Evolutionary conservation across 441 rosid genomes (phyloP).

Genomic region (Gossypium trilobum): DNA sequence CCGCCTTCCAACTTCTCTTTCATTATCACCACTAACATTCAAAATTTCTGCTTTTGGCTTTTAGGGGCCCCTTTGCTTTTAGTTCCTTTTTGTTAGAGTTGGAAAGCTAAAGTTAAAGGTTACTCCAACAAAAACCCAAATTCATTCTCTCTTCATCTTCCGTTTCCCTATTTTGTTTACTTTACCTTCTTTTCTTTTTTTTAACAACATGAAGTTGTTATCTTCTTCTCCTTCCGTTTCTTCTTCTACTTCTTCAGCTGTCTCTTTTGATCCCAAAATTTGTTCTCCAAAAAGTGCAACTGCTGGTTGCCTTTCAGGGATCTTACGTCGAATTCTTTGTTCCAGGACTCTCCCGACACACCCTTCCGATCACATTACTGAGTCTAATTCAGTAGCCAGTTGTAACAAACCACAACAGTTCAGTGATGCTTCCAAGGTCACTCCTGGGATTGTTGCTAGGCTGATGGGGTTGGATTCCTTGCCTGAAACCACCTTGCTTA

Average conservation of each 20-base stretch:
- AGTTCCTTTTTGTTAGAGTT: slow-evolving; percentile 13
- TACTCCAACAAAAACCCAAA: slow-evolving; percentile 5
- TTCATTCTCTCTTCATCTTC: not conserved
- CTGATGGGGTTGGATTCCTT: slow-evolving; percentile 11
- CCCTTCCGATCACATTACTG: slow-evolving; percentile 45
- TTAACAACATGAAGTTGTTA: slow-evolving; percentile 8
- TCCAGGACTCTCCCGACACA: slow-evolving; percentile 41
- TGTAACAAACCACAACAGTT: slow-evolving; percentile 7
- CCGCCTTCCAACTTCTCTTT: slow-evolving; percentile 25
- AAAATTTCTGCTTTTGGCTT: slow-evolving; percentile 10
- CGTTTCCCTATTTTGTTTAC: slow-evolving; percentile 13
- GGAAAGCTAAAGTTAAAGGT: slow-evolving; percentile 8
- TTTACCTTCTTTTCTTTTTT: not conserved
- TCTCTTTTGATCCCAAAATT: slow-evolving; percentile 17
- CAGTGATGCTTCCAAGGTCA: slow-evolving; percentile 5
- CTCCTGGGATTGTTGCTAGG: slow-evolving; percentile 14
- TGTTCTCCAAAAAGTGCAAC: slow-evolving; percentile 27
- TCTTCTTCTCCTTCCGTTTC: slow-evolving; percentile 11
- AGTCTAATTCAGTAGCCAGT: slow-evolving; percentile 18
- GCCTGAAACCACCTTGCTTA: not conserved
- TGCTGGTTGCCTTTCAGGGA: slow-evolving; percentile 40
- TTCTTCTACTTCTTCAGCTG: slow-evolving; percentile 2
- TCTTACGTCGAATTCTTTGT: slow-evolving; percentile 53
- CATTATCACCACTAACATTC: slow-evolving; percentile 4
- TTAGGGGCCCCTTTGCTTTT: slow-evolving; percentile 1